Evolutionary conservation across 2,329 filamentous ascomycete species (phyloP), one percentile per base, ranked within the genome.

Genomic region (Gremmenia infestans): DNA sequence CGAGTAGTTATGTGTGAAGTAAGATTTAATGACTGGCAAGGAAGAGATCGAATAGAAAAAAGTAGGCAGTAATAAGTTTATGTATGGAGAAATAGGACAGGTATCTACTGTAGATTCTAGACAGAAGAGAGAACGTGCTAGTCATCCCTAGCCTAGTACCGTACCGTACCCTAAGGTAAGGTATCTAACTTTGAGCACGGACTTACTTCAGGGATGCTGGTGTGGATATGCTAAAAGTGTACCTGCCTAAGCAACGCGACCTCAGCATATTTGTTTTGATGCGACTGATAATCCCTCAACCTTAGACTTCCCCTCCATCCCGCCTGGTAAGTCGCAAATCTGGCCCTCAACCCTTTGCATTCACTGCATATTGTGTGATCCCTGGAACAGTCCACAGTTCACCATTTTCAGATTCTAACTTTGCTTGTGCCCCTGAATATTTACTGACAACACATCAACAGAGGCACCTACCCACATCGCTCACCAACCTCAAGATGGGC

Each of bases 401-500:
- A 9, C 36, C 22, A 42, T 53, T 25, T 9, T 32, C 35, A 28
- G 19, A 14, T 42, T 23, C 25, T 42, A n/a, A 32, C 2, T 32
- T 12, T 32, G 53, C 46, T 11, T 14, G 32, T 36, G 25, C 28
- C 28, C 15, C 19, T 23, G n/a, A 39, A 47, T 45, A 49, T 52
- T 45, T 23, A 43, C 53, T 60, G 48, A 63, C 56, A 58, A 53
- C 50, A 48, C 52, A 54, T 57, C 57, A 53, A 54, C 43, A 64
- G 52, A 61, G 59, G 52, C 36, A 55, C 53, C 52, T n/a, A 39
- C 28, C 35, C 42, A 54, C 39, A 57, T 40, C 52, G 40, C 53
- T 56, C 50, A 12, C 40, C 46, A 43, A 28, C 54, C 48, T 56
- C 47, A 56, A 63, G 60, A 75, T 83, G 80, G 77, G 78, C 65